Evolutionary conservation across 192 early-diverging fungal species (phyloP).

Genomic region (Backusella tuberculispora): DNA sequence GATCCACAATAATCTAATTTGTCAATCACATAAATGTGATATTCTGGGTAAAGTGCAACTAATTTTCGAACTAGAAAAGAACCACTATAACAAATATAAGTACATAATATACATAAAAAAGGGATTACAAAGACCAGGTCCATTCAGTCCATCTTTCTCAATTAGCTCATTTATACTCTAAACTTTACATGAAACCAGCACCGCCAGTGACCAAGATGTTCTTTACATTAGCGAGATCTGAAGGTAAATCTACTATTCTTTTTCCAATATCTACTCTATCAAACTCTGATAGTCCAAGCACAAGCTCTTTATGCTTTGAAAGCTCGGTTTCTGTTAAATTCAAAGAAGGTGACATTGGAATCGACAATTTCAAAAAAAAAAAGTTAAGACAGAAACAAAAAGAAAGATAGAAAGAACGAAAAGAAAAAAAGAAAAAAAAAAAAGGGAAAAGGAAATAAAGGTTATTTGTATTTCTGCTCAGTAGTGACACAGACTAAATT

Average conservation of each 20-base stretch:
- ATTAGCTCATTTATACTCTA: not conserved
- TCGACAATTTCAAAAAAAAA: not conserved
- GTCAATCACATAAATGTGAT: slow-evolving; percentile 67
- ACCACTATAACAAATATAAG: slow-evolving; percentile 52
- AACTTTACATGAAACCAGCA: slow-evolving; percentile 81
- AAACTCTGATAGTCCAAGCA: slow-evolving; percentile 33
- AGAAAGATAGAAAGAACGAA: not conserved
- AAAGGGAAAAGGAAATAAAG: slow-evolving; percentile 3
- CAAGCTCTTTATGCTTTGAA: slow-evolving; percentile 9
- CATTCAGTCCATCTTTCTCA: not conserved
- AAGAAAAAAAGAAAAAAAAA: not conserved
- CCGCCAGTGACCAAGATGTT: slow-evolving; percentile 81
- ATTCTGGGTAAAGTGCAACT: slow-evolving; percentile 71
- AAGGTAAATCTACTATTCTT: slow-evolving; percentile 19
- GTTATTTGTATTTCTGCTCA: not conserved
- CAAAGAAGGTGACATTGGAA: slow-evolving; percentile 8
- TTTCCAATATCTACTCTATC: slow-evolving; percentile 48
- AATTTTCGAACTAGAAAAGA: slow-evolving; percentile 67
- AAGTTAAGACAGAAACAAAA: not conserved
- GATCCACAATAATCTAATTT: slow-evolving; percentile 83
- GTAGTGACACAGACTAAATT: no score
- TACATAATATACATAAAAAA: not conserved
- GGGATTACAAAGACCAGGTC: no score
- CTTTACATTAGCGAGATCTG: slow-evolving; percentile 49
- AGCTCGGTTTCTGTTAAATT: slow-evolving; percentile 2